Base-by-base conservation (phyloP, 768 basidiomycete genomes). In the Phlebiopsis flavidoalba region DNA sequence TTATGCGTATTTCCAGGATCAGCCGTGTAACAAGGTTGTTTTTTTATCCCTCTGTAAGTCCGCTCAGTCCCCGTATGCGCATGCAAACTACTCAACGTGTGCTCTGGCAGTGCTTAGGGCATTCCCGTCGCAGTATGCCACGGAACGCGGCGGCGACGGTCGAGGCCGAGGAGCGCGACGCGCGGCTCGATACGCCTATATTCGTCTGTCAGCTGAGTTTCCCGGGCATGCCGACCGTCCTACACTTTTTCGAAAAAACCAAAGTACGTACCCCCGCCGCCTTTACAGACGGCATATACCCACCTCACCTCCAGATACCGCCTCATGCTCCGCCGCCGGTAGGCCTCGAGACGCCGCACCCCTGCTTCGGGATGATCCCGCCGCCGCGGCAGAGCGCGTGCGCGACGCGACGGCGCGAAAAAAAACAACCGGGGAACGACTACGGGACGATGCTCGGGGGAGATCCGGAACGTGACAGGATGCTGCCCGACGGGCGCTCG, bases 221-320 rank as follows among this genome's bases (percentile, higher is more conserved):
- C 75, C 96, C 96, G 1, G 89, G 88, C 59, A 86, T 94, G 76
- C 94, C 93, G 45, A 95, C 89, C 51, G 79, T 89, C 58, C 77
- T 98, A 15, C 95, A 97, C 73, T 87, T 98, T 69, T 98, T 93
- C 70, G 96, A 98, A n/a, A n/a, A n/a, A n/a, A 72, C 96, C 96
- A 0, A 82, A 91, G 77, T 85, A 60, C 46, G 68, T n/a, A n/a
- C n/a, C 53, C 6, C 14, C 26, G 3, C 26, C 35, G 7, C 33
- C n/a, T 19, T 14, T 35, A 1, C 33, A 14, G 11, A 5, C 52
- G 8, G 17, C 31, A 8, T 17, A 8, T n/a, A 35, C 54, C 45
- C 5, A 43, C 37, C 8, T 21, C 54, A 6, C 54, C 17, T 35
- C 59, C 60, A 87, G 87, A 67, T 95, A 98, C 72, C 88, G 96